phyloP scores from a whole-genome alignment of 2,329 filamentous ascomycete species.

The Gaeumannomyces tritici region DNA sequence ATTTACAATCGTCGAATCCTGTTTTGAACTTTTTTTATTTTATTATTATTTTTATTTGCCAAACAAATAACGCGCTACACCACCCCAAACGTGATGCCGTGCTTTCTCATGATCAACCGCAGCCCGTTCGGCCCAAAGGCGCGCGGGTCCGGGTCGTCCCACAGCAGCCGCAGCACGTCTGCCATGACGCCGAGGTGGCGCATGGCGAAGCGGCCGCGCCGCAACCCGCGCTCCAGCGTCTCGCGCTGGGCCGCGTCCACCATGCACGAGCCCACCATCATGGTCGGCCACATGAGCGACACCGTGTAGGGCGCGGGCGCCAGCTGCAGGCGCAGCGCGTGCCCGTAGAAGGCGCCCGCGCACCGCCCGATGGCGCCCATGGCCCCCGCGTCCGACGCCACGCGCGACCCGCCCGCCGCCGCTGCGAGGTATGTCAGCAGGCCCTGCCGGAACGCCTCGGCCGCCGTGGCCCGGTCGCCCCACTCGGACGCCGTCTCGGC shows the following conservation, averaged over 20 bases:
- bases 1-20: not conserved
- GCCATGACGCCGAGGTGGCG: slow-evolving; percentile 9
- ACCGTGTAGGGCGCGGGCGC: slow-evolving; percentile 3
- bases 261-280: slow-evolving; percentile 10
- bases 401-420: not conserved
- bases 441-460: too few species aligned
- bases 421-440: too few species aligned
- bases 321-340: not conserved
- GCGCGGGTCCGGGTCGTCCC: slow-evolving; percentile 3
- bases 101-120: not conserved
- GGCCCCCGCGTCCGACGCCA: slow-evolving; percentile 1
- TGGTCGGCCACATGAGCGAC: slow-evolving; percentile 11
- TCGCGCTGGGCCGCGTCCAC: slow-evolving; percentile 5
- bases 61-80: too few species aligned
- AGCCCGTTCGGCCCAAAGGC: slow-evolving; percentile 3
- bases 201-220: not conserved
- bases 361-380: not conserved
- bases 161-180: slow-evolving; percentile 9
- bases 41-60: too few species aligned
- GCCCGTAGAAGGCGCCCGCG: not conserved
- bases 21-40: not conserved
- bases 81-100: not conserved
- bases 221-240: not conserved
- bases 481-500: too few species aligned
- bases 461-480: too few species aligned